Conservation (phyloP, 164 flowering plant species). For the Euptelea pleiosperma region DNA sequence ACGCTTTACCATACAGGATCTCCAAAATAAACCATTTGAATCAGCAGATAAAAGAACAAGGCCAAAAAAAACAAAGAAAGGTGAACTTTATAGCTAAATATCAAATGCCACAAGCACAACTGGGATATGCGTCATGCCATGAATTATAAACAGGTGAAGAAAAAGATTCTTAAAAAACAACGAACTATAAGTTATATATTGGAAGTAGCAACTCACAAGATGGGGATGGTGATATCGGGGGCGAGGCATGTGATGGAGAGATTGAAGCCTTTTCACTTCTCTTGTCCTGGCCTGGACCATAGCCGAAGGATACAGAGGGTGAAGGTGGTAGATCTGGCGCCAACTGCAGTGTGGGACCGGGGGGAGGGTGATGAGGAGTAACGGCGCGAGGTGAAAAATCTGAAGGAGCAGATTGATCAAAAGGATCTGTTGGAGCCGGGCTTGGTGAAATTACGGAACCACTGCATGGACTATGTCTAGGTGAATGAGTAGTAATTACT, state of each 20-base stretch:
- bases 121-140: too few relatives aligned
- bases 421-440: slow-evolving; percentile 25
- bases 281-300: slow-evolving; percentile 21
- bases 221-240: slow-evolving; percentile 21
- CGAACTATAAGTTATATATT: background rate
- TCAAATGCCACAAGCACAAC: too few relatives aligned
- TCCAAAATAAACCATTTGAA: too few relatives aligned
- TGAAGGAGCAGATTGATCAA: slow-evolving; percentile 21
- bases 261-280: slow-evolving; percentile 15
- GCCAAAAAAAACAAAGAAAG: background rate
- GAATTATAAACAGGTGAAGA: too few relatives aligned
- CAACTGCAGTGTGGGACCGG: slow-evolving; percentile 14
- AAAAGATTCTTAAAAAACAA: background rate
- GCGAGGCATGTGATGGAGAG: slow-evolving; percentile 30
- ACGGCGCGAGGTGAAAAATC: slow-evolving; percentile 14
- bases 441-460: slow-evolving; percentile 26
- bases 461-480: slow-evolving; percentile 20
- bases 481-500: slow-evolving; percentile 18
- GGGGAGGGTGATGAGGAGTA: slow-evolving; percentile 19
- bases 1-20: too few relatives aligned
- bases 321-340: slow-evolving; percentile 35
- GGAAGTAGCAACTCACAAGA: slow-evolving; percentile 42
- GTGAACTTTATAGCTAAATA: too few relatives aligned
- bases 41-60: background rate
- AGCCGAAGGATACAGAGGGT: slow-evolving; percentile 26